Conservation (phyloP, 164 flowering plant genomes). For the Vitis amurensis region DNA sequence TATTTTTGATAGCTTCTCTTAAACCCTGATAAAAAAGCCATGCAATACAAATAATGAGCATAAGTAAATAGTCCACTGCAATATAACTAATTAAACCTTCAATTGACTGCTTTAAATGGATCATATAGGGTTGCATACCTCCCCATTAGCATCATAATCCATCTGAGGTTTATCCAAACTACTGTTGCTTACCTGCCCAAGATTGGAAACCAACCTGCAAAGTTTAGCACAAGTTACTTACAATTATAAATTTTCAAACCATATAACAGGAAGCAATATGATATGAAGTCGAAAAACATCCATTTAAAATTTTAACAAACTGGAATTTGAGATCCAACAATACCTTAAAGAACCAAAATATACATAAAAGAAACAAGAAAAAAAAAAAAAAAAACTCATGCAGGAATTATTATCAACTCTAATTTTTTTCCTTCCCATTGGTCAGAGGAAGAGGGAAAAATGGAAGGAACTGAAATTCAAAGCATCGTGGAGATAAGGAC, state of each 20-base stretch:
- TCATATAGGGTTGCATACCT: conserved; percentile 49
- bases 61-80: not conserved
- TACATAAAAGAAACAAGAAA: no score
- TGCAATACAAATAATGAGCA: not conserved
- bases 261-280: not conserved
- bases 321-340: no score
- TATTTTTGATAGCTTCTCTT: conserved; percentile 92
- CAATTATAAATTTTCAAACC: not conserved
- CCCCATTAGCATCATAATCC: conserved; percentile 84
- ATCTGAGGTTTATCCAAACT: conserved; percentile 30
- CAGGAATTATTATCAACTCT: no score
- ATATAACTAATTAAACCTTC: not conserved
- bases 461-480: not conserved
- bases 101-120: not conserved
- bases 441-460: no score
- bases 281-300: no score
- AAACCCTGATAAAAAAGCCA: conserved; percentile 57
- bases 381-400: no score
- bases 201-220: conserved; percentile 50
- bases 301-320: no score
- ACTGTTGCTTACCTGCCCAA: conserved; percentile 42
- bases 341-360: no score
- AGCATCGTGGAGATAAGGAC: not conserved
- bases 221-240: conserved; percentile 5
- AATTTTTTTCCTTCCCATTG: no score